phyloP scores from a whole-genome alignment of 768 basidiomycete species.

The Psilocybe cubensis region DNA sequence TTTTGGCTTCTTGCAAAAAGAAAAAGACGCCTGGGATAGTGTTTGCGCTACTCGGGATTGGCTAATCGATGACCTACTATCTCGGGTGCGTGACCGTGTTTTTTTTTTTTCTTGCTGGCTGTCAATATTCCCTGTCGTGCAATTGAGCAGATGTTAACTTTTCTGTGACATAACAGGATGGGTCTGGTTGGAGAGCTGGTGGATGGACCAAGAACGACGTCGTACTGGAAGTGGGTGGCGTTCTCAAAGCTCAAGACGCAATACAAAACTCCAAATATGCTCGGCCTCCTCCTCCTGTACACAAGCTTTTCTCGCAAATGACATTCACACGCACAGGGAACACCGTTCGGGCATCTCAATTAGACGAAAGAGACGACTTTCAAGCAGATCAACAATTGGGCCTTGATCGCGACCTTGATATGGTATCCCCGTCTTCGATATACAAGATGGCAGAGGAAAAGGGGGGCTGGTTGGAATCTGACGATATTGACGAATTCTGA shows the following conservation, averaged over 20 bases:
- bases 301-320: conserved; percentile 52
- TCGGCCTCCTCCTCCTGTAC: conserved; percentile 15
- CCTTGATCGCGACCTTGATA: conserved; percentile 13
- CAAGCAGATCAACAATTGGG: conserved; percentile 26
- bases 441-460: conserved; percentile 15
- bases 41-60: conserved; percentile 61
- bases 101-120: too few relatives aligned
- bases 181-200: conserved; percentile 30
- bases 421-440: background rate
- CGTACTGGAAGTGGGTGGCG: conserved; percentile 59
- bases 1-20: conserved; percentile 65
- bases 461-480: conserved; percentile 58
- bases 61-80: conserved; percentile 43
- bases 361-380: conserved; percentile 35
- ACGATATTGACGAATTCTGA: conserved; percentile 61
- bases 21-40: conserved; percentile 63
- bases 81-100: conserved; percentile 14
- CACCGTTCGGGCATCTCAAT: conserved; percentile 30
- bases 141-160: background rate
- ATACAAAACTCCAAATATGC: conserved; percentile 1
- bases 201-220: conserved; percentile 58
- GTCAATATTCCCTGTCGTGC: background rate
- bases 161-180: conserved; percentile 17
- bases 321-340: conserved; percentile 44
- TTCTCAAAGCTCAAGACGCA: conserved; percentile 52